Evolutionary conservation across 257 asterid genomes (phyloP), one percentile per base, ranked within the genome.

Genomic region (Prunella vulgaris): DNA sequence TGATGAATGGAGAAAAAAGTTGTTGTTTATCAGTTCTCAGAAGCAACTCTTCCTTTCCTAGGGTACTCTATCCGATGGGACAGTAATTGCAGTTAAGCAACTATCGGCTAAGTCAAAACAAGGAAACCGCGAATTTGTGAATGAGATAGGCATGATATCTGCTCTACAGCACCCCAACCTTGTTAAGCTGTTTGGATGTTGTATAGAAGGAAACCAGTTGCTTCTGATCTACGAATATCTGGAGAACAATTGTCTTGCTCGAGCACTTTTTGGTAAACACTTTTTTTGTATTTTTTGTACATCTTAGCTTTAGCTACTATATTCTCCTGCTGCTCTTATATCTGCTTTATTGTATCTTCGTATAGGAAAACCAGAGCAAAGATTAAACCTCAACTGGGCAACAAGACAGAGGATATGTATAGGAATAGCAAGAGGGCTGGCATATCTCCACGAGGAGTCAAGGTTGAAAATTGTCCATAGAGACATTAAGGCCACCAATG

Each of bases 391-490:
- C 42, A 83, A 88, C 77, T 90, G 93, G 97, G 10, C 82, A 12
- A 84, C 88, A 1, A 83, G 97, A 71, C 76, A 78, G 63, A 83
- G 71, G 59, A 88, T 90, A 69, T 83, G 86, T 37, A 24, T 88
- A 7, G 90, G 93, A 38, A 83, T 88, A 35, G 97, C 97, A 12
- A 88, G 75, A 77, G 97, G 95, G 32, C 85, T 90, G 42, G 90
- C 97, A 15, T 88, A 84, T 76, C 95, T 90, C 35, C 97, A 90
- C 14, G 97, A 90, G 75, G 97, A 90, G 77, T 88, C 97, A 2
- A 80, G 91, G 78, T 73, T 90, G 85, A 88, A 88, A 76, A 90
- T 90, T 21, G 95, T 90, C 59, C 97, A 90, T 18, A 72, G 97
- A 78, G 97, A 90, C 72, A 90, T 90, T 63, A 90, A 90, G 77